Percentiles rank a stretch among this genome's conserved stretches.
Conservation (phyloP, 2,329 filamentous ascomycete species). For the Colletotrichum spaethianum region DNA sequence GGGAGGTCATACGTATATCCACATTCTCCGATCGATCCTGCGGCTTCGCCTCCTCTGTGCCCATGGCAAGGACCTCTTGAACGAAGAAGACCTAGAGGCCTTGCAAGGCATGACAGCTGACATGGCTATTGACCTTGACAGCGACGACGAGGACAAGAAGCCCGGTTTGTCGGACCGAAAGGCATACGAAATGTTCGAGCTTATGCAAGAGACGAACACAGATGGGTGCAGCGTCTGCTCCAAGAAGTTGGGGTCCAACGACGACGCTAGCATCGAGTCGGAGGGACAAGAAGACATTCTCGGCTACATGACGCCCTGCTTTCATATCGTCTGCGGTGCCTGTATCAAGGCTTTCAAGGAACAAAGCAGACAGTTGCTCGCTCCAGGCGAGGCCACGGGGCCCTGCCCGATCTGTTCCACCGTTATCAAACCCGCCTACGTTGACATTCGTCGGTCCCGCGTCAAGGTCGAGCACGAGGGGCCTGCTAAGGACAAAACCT, state of each 20-base stretch:
- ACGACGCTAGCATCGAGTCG: constrained; percentile 69
- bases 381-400: constrained; percentile 58
- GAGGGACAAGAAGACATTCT: constrained; percentile 76
- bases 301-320: constrained; percentile 88
- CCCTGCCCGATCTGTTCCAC: constrained; percentile 79
- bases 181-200: constrained; percentile 87
- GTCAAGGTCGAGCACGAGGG: constrained; percentile 71
- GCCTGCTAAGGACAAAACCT: constrained; percentile 54
- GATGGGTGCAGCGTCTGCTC: constrained; percentile 82
- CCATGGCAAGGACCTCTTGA: constrained; percentile 92
- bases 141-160: constrained; percentile 74
- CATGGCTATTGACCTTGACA: constrained; percentile 90
- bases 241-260: constrained; percentile 71
- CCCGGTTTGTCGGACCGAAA: constrained; percentile 75
- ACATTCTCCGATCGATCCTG: constrained; percentile 92
- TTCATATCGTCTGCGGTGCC: constrained; percentile 84
- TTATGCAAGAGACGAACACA: constrained; percentile 86
- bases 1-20: constrained; percentile 90
- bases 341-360: constrained; percentile 77
- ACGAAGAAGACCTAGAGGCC: constrained; percentile 83
- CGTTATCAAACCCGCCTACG: constrained; percentile 74
- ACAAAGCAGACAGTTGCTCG: constrained; percentile 59
- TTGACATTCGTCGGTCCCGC: constrained; percentile 76
- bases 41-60: constrained; percentile 92
- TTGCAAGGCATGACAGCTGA: constrained; percentile 87